These are phyloP conservation scores for Linnemannia exigua DNA, from an alignment of 192 early-diverging fungal genomes.

Conservation along the genomic window DNA sequence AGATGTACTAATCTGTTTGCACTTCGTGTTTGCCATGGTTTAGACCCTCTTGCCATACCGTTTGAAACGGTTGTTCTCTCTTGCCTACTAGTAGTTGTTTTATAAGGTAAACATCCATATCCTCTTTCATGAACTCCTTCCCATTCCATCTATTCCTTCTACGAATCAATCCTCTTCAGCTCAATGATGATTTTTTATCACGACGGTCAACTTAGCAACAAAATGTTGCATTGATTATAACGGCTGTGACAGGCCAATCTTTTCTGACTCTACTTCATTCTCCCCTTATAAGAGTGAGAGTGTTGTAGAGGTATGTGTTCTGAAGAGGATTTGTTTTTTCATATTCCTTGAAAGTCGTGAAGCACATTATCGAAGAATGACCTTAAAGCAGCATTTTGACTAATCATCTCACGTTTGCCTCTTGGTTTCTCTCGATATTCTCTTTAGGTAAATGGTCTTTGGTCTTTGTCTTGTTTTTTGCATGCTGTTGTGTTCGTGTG, in stretches of 20 bases:
- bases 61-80: neutral
- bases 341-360: neutral
- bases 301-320: constrained; percentile 1
- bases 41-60: neutral
- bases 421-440: neutral
- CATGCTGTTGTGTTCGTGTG: neutral
- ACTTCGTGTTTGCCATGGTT: neutral
- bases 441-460: neutral
- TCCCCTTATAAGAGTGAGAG: neutral
- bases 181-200: constrained; percentile 67
- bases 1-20: constrained; percentile 15
- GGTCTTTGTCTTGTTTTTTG: neutral
- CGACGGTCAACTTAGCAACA: constrained; percentile 68
- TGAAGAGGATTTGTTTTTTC: constrained; percentile 6
- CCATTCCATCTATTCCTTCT: neutral
- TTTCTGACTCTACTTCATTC: constrained; percentile 29
- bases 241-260: constrained; percentile 61
- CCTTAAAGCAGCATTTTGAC: neutral
- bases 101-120: constrained; percentile 9
- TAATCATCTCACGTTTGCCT: neutral
- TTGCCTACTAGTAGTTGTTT: neutral
- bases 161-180: neutral
- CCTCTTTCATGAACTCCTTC: no score
- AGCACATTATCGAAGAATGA: neutral
- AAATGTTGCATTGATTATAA: constrained; percentile 58